A percentile compares a stretch with the other conserved stretches of the same genome.
Conservation (phyloP, 2,329 filamentous ascomycete genomes). For the Phoma sp. region DNA sequence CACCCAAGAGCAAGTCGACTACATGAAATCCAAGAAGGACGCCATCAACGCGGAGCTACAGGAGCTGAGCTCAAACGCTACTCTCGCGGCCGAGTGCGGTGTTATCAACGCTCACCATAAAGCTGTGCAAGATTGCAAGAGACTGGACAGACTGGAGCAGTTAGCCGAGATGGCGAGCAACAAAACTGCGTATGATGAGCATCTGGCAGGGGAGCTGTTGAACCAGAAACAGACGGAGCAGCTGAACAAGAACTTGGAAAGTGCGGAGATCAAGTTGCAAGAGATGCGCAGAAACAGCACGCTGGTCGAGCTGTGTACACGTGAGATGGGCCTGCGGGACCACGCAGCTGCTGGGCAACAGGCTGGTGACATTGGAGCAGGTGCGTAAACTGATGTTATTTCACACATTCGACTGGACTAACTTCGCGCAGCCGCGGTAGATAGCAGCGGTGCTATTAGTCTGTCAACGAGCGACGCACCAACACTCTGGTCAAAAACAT, state of each 20-base stretch:
- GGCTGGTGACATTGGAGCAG: constrained; percentile 16
- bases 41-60: constrained; percentile 32
- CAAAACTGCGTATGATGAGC: constrained; percentile 23
- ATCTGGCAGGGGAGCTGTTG: constrained; percentile 24
- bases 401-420: not conserved
- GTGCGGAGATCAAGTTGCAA: constrained; percentile 34
- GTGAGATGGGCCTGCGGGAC: constrained; percentile 4
- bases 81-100: constrained; percentile 33
- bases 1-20: constrained; percentile 26
- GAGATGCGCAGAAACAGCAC: constrained; percentile 36
- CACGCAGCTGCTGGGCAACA: constrained; percentile 7
- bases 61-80: constrained; percentile 32
- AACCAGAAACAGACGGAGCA: constrained; percentile 34
- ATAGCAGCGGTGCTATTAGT: constrained; percentile 22
- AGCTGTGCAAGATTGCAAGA: constrained; percentile 28
- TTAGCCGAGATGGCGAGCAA: constrained; percentile 32
- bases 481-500: not conserved
- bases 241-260: constrained; percentile 33
- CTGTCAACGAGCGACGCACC: constrained; percentile 9
- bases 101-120: constrained; percentile 30
- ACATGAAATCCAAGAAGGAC: constrained; percentile 29
- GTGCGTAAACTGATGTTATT: not conserved
- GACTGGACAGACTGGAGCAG: constrained; percentile 29
- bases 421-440: constrained; percentile 11
- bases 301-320: constrained; percentile 28